Base-by-base conservation (phyloP, 2,329 filamentous ascomycete species). In the Neospermospora avenae region DNA sequence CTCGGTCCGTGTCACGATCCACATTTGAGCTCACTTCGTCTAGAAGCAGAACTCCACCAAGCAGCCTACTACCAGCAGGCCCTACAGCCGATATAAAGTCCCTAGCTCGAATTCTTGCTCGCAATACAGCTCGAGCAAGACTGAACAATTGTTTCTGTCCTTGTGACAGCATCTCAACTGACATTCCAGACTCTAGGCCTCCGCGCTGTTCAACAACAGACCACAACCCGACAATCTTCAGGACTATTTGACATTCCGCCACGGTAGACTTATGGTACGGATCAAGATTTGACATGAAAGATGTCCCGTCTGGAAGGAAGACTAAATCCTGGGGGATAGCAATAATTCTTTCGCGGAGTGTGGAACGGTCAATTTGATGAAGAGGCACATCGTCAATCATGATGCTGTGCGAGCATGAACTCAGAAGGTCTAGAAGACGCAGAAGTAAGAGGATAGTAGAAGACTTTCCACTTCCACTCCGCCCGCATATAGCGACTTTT, bases 1-100 rank as follows among this genome's bases (percentile, higher is more conserved):
- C 71, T 44, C 77, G 74, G 60, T 87, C 84, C 0, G 84, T 85
- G 58, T 79, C 77, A 14, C 74, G 72, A 65, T 87, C 84, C 42
- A 87, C 78, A 59, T 80, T 84, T 44, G 48, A 59, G 34, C 45
- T 62, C 13, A 59, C 57, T 42, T 65, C 60, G 25, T 62, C 60
- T 4, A 66, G 20, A 13, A 67, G 28, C 13, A 64, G 14, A 14
- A 65, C 55, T 6, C 58, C 54, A 20, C 58, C 48, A 14, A 18
- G 22, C n/a, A 28, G 24, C 10, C 22, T 8, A 16, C 14, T 16
- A 31, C 34, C 13, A 16, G n/a, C 25, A 1, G 16, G 10, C 1
- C 46, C 48, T 18, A 58, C 58, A 10, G 25, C 49, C 8, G 34
- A 69, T 72, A 71, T 71, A 74, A 76, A 22, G 10, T 62, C 63